These are phyloP conservation scores for Geotrichum bryndzae DNA, from an alignment of 1,139 yeast species.

Conservation along the genomic window DNA sequence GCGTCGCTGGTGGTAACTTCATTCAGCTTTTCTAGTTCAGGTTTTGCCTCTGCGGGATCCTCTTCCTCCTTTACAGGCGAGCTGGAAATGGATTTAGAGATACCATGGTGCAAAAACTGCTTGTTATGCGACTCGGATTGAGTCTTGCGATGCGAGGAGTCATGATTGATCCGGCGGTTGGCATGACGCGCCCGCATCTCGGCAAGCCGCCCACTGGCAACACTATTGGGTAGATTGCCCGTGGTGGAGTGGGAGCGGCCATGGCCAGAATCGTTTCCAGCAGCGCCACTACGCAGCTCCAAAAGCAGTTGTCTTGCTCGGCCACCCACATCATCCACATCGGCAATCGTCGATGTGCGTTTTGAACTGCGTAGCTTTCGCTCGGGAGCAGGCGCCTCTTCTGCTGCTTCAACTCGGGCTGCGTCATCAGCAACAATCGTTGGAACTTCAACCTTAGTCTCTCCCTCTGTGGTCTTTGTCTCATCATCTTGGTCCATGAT, in stretches of 20 bases:
- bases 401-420: neutral
- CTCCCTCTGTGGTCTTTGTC: neutral
- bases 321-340: conserved; percentile 51
- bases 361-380: neutral
- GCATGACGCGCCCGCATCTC: conserved; percentile 19
- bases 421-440: neutral
- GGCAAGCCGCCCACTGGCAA: conserved; percentile 13
- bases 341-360: conserved; percentile 26
- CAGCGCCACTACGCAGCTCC: conserved; percentile 45
- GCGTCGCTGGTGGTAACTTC: neutral
- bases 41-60: neutral
- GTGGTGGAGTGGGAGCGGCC: neutral
- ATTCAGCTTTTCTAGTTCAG: neutral
- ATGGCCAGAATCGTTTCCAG: conserved; percentile 7
- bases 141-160: conserved; percentile 1
- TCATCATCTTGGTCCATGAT: conserved; percentile 5
- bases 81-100: neutral
- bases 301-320: conserved; percentile 56
- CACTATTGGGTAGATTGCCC: neutral
- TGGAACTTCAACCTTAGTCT: neutral
- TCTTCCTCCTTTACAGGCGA: neutral
- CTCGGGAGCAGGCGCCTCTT: neutral
- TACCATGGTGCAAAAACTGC: neutral
- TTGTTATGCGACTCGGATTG: neutral
- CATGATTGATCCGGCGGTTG: conserved; percentile 9